These are phyloP conservation scores for Globisporangium barbulae DNA, from an alignment of 352 stramenopile species.

Conservation along the genomic window DNA sequence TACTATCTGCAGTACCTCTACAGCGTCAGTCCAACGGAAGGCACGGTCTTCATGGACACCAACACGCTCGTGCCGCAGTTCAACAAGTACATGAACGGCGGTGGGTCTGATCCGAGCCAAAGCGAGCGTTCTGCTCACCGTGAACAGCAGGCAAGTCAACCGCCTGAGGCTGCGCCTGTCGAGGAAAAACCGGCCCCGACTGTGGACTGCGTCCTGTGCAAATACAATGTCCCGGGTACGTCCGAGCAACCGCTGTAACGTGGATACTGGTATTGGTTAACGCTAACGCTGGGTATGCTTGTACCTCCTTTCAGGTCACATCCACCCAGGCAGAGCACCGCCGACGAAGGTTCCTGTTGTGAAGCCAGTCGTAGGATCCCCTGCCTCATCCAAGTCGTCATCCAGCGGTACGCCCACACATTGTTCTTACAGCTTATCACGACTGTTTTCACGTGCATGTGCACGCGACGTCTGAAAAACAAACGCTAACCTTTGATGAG, in stretches of 20 bases:
- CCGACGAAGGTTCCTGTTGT: conserved; percentile 16
- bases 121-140: conserved; percentile 18
- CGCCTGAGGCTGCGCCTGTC: conserved; percentile 6
- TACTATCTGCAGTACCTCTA: conserved; percentile 80
- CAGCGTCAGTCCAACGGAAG: conserved; percentile 67
- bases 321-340: conserved; percentile 45
- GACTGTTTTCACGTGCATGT: too few relatives aligned
- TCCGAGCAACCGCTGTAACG: background rate
- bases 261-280: background rate
- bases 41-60: conserved; percentile 54
- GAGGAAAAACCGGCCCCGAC: conserved; percentile 2
- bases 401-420: background rate
- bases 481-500: conserved; percentile 1
- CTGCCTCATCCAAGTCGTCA: background rate
- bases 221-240: conserved; percentile 72
- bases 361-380: conserved; percentile 7
- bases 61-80: conserved; percentile 42
- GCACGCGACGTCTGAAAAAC: background rate
- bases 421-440: too few relatives aligned
- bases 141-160: conserved; percentile 18
- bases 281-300: background rate
- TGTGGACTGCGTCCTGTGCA: conserved; percentile 66
- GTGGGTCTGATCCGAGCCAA: conserved; percentile 14
- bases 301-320: conserved; percentile 39
- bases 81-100: conserved; percentile 30